Evolutionary conservation across 176 grass and related monocot genomes (phyloP), one percentile per base, ranked within the genome.

Genomic region (Carex parvula): DNA sequence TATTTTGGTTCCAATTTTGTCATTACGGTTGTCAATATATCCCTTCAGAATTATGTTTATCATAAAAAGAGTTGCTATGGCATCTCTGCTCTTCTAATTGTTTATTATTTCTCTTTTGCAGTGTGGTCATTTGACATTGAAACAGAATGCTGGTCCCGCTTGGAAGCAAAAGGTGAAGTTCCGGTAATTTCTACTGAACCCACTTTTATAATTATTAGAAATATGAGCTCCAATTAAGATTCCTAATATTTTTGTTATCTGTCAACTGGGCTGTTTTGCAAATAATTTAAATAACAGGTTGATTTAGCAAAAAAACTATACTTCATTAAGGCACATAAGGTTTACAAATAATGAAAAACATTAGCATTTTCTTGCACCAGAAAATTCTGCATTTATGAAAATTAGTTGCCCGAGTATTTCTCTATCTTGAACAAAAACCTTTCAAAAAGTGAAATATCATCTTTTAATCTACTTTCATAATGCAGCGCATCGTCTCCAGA

Each of bases 121-220:
- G 96, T 90, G 10, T 98, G 96, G 93, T 89, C 93, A 63, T 95
- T 98, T 89, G 86, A 90, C 76, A 80, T 64, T 41, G 96, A 98
- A 89, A 91, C 85, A 33, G 91, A 93, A 76, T 78, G 88, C 16
- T 98, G 96, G 96, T 93, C 78, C 0, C 87, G 84, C 63, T 79
- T 98, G 77, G 96, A 98, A 89, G 89, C 85, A 3, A 98, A 98
- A 79, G 96, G 96, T 35, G 91, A 98, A 78, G 93, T 90, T 62
- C 96, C 96, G 70, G 96, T 98, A 90, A 82, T 84, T 89, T 64
- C 60, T 65, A 73, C 1, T 84, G 61, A n/a, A 63, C 86, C 60
- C 70, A 46, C 16, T 15, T 63, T 72, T 4, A 54, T 48, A 83
- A 84, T 64, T 44, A 58, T 32, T 72, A 72, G 56, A 62, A 55